Evolutionary conservation across 352 stramenopile species (phyloP).

Genomic region (Phytopythium vexans): DNA sequence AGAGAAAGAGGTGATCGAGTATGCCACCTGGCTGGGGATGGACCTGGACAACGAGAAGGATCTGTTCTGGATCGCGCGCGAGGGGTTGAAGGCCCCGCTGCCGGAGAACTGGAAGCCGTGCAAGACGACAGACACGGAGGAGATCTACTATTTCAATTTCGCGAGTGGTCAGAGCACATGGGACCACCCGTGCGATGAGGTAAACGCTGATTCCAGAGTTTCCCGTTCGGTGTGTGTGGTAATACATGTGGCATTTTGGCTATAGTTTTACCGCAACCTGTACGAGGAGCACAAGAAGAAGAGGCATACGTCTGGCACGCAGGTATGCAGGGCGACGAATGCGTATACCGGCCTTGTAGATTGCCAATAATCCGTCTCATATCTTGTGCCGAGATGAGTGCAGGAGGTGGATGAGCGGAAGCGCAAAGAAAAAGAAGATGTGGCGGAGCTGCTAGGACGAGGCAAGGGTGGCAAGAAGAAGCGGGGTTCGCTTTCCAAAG

Average conservation of each 20-base stretch:
- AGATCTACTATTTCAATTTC: conserved; percentile 98
- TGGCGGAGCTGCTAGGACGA: conserved; percentile 73
- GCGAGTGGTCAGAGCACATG: conserved; percentile 89
- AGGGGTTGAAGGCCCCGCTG: conserved; percentile 92
- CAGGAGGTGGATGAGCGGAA: conserved; percentile 74
- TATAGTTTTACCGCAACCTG: conserved; percentile 88
- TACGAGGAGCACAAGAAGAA: conserved; percentile 93
- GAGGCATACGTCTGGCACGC: conserved; percentile 26
- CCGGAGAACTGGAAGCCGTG: conserved; percentile 95
- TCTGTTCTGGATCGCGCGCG: conserved; percentile 93
- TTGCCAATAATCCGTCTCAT: too few relatives aligned
- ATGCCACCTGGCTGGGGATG: conserved; percentile 96
- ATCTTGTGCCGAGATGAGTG: not conserved
- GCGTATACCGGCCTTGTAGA: too few relatives aligned
- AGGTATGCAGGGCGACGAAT: conserved; percentile 13
- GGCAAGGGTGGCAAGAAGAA: conserved; percentile 57
- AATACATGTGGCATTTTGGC: not conserved
- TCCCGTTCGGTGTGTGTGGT: conserved; percentile 1
- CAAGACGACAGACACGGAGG: conserved; percentile 93
- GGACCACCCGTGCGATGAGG: conserved; percentile 94
- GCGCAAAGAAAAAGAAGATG: conserved; percentile 79
- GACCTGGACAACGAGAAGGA: conserved; percentile 89
- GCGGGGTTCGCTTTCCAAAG: conserved; percentile 29
- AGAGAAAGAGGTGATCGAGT: conserved; percentile 91
- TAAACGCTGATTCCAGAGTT: conserved; percentile 6